Base-by-base conservation (phyloP, 306 rosid genomes). In the Nissolia schottii region DNA sequence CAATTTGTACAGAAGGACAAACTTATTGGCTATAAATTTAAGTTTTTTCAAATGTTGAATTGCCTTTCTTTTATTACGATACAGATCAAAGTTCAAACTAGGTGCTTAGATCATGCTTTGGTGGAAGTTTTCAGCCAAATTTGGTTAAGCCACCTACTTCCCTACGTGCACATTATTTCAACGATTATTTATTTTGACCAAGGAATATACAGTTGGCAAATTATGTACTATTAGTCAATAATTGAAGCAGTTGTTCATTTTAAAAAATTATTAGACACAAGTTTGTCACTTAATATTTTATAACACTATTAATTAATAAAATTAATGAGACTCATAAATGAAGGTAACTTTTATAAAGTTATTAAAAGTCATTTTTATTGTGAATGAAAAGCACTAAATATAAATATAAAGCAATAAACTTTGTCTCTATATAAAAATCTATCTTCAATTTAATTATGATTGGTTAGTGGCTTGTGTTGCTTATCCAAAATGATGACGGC, bases 401-500 rank as follows among this genome's bases (percentile, higher is more conserved):
- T n/a, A n/a, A n/a, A n/a, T n/a, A n/a, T n/a, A n/a, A n/a, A n/a
- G n/a, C n/a, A n/a, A n/a, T n/a, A n/a, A n/a, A n/a, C n/a, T n/a
- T n/a, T n/a, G n/a, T n/a, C n/a, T n/a, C n/a, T n/a, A n/a, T n/a
- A n/a, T n/a, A n/a, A n/a, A n/a, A n/a, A n/a, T n/a, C n/a, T n/a
- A n/a, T n/a, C n/a, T n/a, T n/a, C n/a, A n/a, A n/a, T 38, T 67
- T 37, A 27, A 67, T 64, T 27, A 24, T 53, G 13, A 31, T 32
- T 58, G 64, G 62, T 35, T 40, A 0, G 72, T 49, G 66, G 32
- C 34, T 24, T 18, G 51, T 58, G 74, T 74, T 74, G 70, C 88
- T 87, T 85, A 85, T 79, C 87, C 81, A 40, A 70, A 84, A 67
- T 25, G 86, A 78, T 78, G 67, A 81, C 81, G 72, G 60, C 58